Evolutionary conservation across 352 stramenopile species (phyloP).

Genomic region (Globisporangium abappressorium): DNA sequence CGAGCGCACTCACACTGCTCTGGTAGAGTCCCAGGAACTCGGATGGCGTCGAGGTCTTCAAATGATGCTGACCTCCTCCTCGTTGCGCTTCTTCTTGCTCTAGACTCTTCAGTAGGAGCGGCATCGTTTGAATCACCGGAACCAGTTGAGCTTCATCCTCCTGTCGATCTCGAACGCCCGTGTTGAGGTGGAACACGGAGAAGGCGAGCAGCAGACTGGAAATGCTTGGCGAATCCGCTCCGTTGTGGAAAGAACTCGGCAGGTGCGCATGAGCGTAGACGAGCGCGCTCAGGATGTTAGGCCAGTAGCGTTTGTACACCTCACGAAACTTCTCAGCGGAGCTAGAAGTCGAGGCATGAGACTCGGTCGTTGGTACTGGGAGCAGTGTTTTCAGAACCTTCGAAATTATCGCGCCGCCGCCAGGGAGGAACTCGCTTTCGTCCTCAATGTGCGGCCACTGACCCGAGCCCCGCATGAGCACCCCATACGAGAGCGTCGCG

Average conservation of each 20-base stretch:
- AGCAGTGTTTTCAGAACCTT: conserved; percentile 26
- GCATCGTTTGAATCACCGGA: conserved; percentile 33
- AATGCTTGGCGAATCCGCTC: background rate
- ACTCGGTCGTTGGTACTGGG: conserved; percentile 17
- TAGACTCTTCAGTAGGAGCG: conserved; percentile 29
- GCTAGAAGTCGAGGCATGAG: conserved; percentile 12
- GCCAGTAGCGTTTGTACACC: conserved; percentile 62
- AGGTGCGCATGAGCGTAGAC: conserved; percentile 31
- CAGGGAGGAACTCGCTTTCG: conserved; percentile 14
- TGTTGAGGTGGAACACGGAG: conserved; percentile 43
- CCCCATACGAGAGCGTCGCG: conserved; percentile 35
- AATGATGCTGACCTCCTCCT: background rate
- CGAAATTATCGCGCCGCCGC: conserved; percentile 11
- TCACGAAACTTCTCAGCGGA: conserved; percentile 23
- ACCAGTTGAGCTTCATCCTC: conserved; percentile 33
- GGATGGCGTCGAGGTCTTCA: background rate
- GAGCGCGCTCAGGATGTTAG: conserved; percentile 47
- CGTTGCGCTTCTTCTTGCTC: background rate
- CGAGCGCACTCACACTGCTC: conserved; percentile 32
- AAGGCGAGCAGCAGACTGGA: conserved; percentile 33
- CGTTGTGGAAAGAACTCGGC: conserved; percentile 12
- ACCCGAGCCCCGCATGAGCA: conserved; percentile 44
- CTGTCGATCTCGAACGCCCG: conserved; percentile 35
- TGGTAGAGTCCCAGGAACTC: conserved; percentile 15
- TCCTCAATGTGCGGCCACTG: conserved; percentile 27